These are phyloP conservation scores for Lichtheimia ornata DNA, from an alignment of 371 early-diverging fungal genomes.

Conservation along the genomic window DNA sequence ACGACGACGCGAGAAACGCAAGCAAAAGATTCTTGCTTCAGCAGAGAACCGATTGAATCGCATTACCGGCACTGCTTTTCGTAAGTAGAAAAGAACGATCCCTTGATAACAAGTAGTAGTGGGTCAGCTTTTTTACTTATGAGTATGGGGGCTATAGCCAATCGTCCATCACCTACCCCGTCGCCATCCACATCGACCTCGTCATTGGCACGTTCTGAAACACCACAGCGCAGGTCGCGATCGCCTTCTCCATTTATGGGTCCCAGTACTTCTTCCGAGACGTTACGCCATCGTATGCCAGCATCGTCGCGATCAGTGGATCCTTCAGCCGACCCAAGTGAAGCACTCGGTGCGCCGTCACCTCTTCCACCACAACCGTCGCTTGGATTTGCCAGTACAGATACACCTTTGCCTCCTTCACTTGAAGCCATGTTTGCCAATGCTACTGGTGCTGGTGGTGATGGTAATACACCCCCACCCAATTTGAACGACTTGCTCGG, in stretches of 20 bases:
- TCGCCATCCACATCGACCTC: conserved; percentile 35
- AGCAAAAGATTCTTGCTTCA: conserved; percentile 59
- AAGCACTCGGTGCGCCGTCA: conserved; percentile 43
- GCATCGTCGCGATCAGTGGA: not conserved
- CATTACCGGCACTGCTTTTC: conserved; percentile 57
- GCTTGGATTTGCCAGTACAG: conserved; percentile 4
- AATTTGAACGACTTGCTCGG: conserved; percentile 21
- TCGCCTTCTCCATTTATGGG: conserved; percentile 21
- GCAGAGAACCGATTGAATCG: conserved; percentile 58
- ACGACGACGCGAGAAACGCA: conserved; percentile 59
- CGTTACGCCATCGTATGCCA: conserved; percentile 10
- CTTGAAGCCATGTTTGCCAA: conserved; percentile 14
- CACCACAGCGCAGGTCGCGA: conserved; percentile 13
- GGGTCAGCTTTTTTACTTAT: not conserved
- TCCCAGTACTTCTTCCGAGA: conserved; percentile 14
- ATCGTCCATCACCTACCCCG: conserved; percentile 36
- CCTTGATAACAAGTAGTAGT: not conserved
- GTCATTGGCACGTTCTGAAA: conserved; percentile 16
- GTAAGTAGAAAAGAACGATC: conserved; percentile 22
- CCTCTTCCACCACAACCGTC: conserved; percentile 16
- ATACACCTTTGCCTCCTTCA: conserved; percentile 4
- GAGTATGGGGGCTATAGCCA: conserved; percentile 14
- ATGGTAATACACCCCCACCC: conserved; percentile 9
- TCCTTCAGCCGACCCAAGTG: conserved; percentile 35
- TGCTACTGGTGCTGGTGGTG: conserved; percentile 11